Conservation (phyloP, 768 basidiomycete genomes). For the Lanmaoa pseudosensibilis region DNA sequence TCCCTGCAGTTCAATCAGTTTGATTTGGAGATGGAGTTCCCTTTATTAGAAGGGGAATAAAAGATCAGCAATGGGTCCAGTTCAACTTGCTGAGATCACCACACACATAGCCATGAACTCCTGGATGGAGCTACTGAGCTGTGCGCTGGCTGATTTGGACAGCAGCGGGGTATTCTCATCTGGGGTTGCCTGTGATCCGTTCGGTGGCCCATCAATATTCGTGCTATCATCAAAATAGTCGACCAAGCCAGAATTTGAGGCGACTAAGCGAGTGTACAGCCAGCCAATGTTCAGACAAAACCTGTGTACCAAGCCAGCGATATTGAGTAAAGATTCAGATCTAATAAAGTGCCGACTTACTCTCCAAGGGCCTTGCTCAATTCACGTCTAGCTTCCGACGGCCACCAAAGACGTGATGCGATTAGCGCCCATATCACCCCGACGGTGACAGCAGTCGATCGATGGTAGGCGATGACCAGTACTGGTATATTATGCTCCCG, state of each 20-base stretch:
- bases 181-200: conserved; percentile 1
- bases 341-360: conserved; percentile 43
- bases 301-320: conserved; percentile 39
- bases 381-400: conserved; percentile 88
- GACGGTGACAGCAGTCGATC: conserved; percentile 75
- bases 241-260: conserved; percentile 76
- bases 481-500: conserved; percentile 65
- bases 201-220: background rate
- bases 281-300: conserved; percentile 93
- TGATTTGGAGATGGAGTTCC: conserved; percentile 94
- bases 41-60: conserved; percentile 38
- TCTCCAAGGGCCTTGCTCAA: conserved; percentile 83
- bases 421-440: conserved; percentile 90
- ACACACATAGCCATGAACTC: conserved; percentile 93
- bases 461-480: conserved; percentile 67
- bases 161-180: conserved; percentile 35
- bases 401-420: conserved; percentile 94
- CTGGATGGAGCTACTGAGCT: conserved; percentile 63
- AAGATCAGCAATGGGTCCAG: conserved; percentile 1
- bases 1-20: conserved; percentile 81
- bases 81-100: background rate
- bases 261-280: conserved; percentile 90
- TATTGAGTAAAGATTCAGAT: background rate
- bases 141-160: conserved; percentile 39
- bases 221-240: conserved; percentile 37